Base-by-base conservation (phyloP, 768 basidiomycete genomes). In the Neoboletus magnificus region DNA sequence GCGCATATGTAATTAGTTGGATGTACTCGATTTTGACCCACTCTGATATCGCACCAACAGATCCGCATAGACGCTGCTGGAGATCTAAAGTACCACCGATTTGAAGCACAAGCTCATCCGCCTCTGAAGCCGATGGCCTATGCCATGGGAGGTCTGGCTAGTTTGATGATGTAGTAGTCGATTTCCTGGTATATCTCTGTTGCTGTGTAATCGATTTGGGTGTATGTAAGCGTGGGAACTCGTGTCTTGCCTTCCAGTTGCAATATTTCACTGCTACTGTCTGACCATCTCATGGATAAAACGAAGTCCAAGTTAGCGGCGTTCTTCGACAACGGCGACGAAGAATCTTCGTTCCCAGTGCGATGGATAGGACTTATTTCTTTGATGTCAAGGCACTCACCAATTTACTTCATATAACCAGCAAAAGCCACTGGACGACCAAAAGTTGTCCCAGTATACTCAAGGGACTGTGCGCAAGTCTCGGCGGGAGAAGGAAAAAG, bases 81-180 rank as follows among this genome's bases (percentile, higher is more conserved):
- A 11, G 79, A 83, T 43, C 78, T 84, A 59, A 70, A 85, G 51
- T 94, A 93, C 70, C 77, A 79, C 53, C 88, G 89, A 64, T 98
- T 94, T 70, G 89, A 89, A 15, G 92, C 93, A 12, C 83, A 82
- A 46, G 85, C 87, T 33, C 94, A 97, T 75, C 94, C 94, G 23
- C 86, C 91, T 29, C 77, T 95, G 78, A 90, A 86, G 67, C 94
- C 94, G 11, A 97, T 97, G 94, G 93, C 93, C 2, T 96, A 93
- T 61, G 79, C 86, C 1, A 80, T 78, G 57, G 81, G 83, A 22
- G 86, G 87, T 10, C 69, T 92, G 52, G 79, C 81, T 16, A 84
- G 73, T 62, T 70, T 92, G 73, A 80, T 91, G 77, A 84, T 88
- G 87, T 87, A 77, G n/a, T n/a, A n/a, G n/a, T n/a, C n/a, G 73